phyloP scores from a whole-genome alignment of 257 asterid genomes.

The Forsythia suspensa region DNA sequence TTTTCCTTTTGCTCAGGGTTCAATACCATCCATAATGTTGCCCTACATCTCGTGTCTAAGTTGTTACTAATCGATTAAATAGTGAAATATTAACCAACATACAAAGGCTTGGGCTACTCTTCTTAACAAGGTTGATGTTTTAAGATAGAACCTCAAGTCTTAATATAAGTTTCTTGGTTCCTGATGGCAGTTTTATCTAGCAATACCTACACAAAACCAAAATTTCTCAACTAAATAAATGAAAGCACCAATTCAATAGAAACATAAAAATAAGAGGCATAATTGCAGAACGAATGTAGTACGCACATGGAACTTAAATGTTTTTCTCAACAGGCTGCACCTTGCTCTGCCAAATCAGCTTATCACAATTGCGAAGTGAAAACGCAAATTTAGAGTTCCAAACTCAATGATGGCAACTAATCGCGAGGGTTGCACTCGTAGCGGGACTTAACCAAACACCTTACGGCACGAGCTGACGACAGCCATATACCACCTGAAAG shows the following conservation, averaged over 20 bases:
- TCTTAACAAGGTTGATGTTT: too few relatives aligned
- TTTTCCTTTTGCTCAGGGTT: slow-evolving; percentile 53
- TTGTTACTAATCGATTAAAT: too few relatives aligned
- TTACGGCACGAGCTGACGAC: too few relatives aligned
- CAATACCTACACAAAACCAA: slow-evolving; percentile 43
- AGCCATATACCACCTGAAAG: neutral
- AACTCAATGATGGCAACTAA: too few relatives aligned
- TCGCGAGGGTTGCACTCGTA: too few relatives aligned
- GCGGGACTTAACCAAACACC: too few relatives aligned
- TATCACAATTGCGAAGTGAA: too few relatives aligned
- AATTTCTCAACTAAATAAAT: neutral
- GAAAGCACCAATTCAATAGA: neutral
- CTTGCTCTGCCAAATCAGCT: neutral
- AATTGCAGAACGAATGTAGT: neutral
- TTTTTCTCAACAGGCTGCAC: neutral
- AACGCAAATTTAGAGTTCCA: neutral
- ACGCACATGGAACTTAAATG: neutral
- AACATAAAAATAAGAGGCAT: neutral
- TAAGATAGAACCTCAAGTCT: too few relatives aligned
- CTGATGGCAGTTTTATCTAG: slow-evolving; percentile 72
- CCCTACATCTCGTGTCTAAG: slow-evolving; percentile 58
- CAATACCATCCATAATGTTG: slow-evolving; percentile 60
- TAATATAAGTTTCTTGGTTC: slow-evolving; percentile 54
- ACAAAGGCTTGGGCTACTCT: too few relatives aligned
- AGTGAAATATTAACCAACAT: too few relatives aligned